Conservation (phyloP, 306 rosid species). For the Castanea crenata region DNA sequence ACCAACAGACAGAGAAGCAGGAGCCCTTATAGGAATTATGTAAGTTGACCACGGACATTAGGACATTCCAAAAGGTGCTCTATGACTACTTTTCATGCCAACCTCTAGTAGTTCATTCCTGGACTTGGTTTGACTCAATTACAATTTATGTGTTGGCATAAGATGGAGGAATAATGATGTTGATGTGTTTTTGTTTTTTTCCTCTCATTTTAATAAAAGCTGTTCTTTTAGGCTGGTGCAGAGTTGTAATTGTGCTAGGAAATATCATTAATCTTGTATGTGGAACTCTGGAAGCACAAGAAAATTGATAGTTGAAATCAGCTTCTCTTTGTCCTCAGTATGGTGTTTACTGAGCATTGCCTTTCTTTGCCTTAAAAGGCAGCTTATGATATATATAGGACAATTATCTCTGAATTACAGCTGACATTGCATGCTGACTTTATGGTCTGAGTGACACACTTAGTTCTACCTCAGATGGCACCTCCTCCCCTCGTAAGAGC, state of each 20-base stretch:
- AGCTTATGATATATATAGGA: neutral
- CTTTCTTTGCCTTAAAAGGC: neutral
- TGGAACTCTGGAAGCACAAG: neutral
- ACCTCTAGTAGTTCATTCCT: neutral
- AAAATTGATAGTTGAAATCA: neutral
- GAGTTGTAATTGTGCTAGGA: neutral
- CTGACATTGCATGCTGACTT: too few relatives aligned
- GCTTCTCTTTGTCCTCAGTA: neutral
- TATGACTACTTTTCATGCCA: neutral
- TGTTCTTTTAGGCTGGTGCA: neutral
- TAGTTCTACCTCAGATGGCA: neutral
- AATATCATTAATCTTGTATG: neutral
- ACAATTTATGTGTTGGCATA: neutral
- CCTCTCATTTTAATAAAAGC: neutral
- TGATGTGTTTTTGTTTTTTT: neutral
- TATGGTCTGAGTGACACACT: neutral
- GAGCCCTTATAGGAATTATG: too few relatives aligned
- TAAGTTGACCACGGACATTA: too few relatives aligned
- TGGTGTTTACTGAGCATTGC: neutral
- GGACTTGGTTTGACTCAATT: neutral
- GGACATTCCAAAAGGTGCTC: too few relatives aligned
- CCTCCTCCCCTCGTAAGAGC: too few relatives aligned
- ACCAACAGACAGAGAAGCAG: too few relatives aligned
- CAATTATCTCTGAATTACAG: neutral
- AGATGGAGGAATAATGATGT: neutral